Evolutionary conservation across 306 rosid species (phyloP), one percentile per base, ranked within the genome.

Genomic region (Vigna radiata): DNA sequence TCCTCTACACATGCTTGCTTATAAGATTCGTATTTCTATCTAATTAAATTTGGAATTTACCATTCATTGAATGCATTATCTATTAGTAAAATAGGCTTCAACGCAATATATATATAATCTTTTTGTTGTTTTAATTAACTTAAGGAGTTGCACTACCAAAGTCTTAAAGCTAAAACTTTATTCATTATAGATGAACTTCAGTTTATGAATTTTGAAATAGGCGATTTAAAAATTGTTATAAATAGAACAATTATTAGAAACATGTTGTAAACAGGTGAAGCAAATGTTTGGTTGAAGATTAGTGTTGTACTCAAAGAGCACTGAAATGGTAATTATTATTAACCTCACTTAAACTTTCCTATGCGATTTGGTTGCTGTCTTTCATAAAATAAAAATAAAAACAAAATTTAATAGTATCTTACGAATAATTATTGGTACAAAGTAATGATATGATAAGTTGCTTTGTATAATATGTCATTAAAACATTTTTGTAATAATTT

Each of bases 391-490:
- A 36, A 36, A 6, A 39, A 64, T 0, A 33, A 29, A 52, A 70
- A 52, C 1, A 71, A 36, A 9, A 8, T 8, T 4, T 0, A 33
- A 4, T 10, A 33, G 17, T 48, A 49, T 52, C 19, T 17, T 29
- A 13, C 66, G 19, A 54, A 54, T 54, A 53, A 72, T 15, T 56
- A 39, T n/a, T 23, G 2, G 0, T 63, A 53, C 18, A 49, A 36
- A 71, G 64, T 36, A 53, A 66, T 41, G 49, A 64, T 64, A 66
- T 41, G 49, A 65, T 65, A 65, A 31, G n/a, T n/a, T 7, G 27
- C 8, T 36, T 37, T 63, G 49, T 18, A 36, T 36, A 48, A n/a
- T 17, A 18, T 54, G 21, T 36, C 2, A 37, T 4, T 16, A 7
- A 33, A 37, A 72, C 7, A 10, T 0, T 14, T 72, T 59, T 16